These are phyloP conservation scores for Sophora flavescens DNA, from an alignment of 306 rosid genomes.

Conservation along the genomic window DNA sequence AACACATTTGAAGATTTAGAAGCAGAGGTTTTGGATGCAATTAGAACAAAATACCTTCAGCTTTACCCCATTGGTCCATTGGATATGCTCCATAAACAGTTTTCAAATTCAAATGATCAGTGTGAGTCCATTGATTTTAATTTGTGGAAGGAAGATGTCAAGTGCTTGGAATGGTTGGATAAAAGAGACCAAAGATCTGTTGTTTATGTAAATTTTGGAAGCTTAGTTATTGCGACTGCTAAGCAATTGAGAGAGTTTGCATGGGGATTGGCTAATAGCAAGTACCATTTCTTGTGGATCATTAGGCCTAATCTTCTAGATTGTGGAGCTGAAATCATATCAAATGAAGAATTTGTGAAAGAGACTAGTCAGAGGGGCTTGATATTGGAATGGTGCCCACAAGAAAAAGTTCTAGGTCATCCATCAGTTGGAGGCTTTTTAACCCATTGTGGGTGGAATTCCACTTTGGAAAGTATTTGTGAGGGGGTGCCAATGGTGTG, in stretches of 20 bases:
- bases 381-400: constrained; percentile 51
- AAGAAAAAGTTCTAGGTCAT: constrained; percentile 48
- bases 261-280: constrained; percentile 53
- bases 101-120: constrained; percentile 10
- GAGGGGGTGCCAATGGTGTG: constrained; percentile 51
- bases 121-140: constrained; percentile 37
- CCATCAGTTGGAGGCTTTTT: constrained; percentile 45
- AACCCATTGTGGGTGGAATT: constrained; percentile 57
- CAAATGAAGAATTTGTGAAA: constrained; percentile 40
- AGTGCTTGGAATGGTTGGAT: constrained; percentile 49
- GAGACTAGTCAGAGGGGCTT: constrained; percentile 44
- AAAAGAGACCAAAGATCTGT: constrained; percentile 45
- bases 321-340: constrained; percentile 34
- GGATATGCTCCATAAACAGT: constrained; percentile 43
- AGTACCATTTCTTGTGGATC: constrained; percentile 47
- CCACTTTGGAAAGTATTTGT: constrained; percentile 52
- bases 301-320: constrained; percentile 52
- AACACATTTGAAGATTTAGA: constrained; percentile 53
- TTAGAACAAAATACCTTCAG: constrained; percentile 40
- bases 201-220: constrained; percentile 54
- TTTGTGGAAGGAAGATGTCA: constrained; percentile 48
- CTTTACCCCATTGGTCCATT: constrained; percentile 52
- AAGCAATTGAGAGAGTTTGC: constrained; percentile 51
- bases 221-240: constrained; percentile 47
- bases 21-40: constrained; percentile 46